These are phyloP conservation scores for Aphanomyces astaci DNA, from an alignment of 352 stramenopile species.

Conservation along the genomic window DNA sequence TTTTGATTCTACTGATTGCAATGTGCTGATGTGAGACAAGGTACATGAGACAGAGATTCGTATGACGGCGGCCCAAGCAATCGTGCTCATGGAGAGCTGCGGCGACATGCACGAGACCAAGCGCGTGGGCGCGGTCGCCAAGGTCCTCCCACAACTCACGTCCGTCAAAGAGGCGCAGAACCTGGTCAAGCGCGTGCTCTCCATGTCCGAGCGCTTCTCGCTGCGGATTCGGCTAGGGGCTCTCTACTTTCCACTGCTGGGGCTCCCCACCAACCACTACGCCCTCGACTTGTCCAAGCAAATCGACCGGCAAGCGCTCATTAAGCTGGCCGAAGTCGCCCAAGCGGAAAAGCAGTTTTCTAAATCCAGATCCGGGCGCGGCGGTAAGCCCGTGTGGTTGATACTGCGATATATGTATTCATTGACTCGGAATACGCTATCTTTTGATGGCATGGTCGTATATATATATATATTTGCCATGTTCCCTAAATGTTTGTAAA, in stretches of 20 bases:
- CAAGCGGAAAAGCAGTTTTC: constrained; percentile 57
- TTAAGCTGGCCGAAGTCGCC: constrained; percentile 75
- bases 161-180: constrained; percentile 70
- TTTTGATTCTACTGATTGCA: too few relatives aligned
- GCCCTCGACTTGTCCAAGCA: constrained; percentile 60
- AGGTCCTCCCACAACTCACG: constrained; percentile 78
- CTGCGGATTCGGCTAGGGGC: constrained; percentile 73
- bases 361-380: constrained; percentile 38
- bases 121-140: constrained; percentile 49
- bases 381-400: not conserved
- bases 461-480: too few relatives aligned
- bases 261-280: constrained; percentile 80
- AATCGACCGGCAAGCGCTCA: constrained; percentile 62
- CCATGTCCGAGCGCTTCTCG: constrained; percentile 53
- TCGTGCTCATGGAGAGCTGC: constrained; percentile 68
- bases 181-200: constrained; percentile 56
- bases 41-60: constrained; percentile 64
- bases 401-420: too few relatives aligned
- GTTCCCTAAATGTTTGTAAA: too few relatives aligned
- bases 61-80: constrained; percentile 71
- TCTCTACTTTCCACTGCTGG: constrained; percentile 71
- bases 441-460: too few relatives aligned
- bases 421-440: too few relatives aligned
- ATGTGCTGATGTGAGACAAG: too few relatives aligned
- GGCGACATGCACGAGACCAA: constrained; percentile 44